Conservation (phyloP, 176 grass and related monocot species). For the Oryza officinalis region DNA sequence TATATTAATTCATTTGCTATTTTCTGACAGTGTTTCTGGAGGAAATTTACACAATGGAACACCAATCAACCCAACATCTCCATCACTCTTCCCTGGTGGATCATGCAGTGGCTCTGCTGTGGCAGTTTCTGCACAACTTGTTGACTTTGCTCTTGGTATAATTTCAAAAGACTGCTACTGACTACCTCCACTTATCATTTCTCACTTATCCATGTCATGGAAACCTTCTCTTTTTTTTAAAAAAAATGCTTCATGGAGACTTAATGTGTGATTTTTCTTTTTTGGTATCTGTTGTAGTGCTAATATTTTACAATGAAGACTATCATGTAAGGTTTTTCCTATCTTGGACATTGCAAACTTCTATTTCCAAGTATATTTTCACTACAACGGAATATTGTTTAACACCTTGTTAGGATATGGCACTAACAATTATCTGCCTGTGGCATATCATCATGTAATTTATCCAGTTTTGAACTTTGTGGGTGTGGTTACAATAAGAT, state of each 20-base stretch:
- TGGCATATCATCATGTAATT: constrained; percentile 21
- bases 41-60: constrained; percentile 79
- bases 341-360: constrained; percentile 7
- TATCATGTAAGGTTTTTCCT: not conserved
- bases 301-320: not conserved
- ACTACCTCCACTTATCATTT: constrained; percentile 4
- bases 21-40: constrained; percentile 72
- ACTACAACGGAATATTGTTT: not conserved
- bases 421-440: not conserved
- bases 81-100: constrained; percentile 69
- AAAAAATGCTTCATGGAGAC: not conserved
- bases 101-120: constrained; percentile 93
- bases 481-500: constrained; percentile 1
- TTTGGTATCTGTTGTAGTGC: constrained; percentile 6
- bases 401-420: not conserved
- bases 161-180: constrained; percentile 1
- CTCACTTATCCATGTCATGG: constrained; percentile 1
- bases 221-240: not conserved
- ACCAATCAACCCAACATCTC: constrained; percentile 66
- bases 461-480: constrained; percentile 6
- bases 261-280: constrained; percentile 7
- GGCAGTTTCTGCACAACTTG: constrained; percentile 78
- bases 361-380: not conserved
- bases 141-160: constrained; percentile 93
- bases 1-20: constrained; percentile 7